phyloP scores from a whole-genome alignment of 805 yeast genomes.

The Blastobotrys parvus region DNA sequence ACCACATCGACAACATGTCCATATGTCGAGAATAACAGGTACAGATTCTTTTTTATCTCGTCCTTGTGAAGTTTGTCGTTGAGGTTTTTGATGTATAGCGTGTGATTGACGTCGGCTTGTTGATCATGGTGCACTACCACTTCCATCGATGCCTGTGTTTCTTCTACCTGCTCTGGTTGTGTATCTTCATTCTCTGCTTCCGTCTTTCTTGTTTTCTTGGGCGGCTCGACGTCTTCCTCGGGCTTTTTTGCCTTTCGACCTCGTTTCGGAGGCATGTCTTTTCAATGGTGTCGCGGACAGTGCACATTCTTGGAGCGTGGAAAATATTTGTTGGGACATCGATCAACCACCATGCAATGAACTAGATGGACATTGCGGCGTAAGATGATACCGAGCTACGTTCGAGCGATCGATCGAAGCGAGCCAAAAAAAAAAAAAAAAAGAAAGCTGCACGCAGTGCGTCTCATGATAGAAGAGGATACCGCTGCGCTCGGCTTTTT shows the following conservation, averaged over 20 bases:
- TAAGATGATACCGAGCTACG: too few species aligned
- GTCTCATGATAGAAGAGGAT: too few species aligned
- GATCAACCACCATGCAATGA: too few species aligned
- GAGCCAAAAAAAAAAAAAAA: too few species aligned
- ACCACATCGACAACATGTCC: slow-evolving; percentile 31
- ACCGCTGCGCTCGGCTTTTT: too few species aligned
- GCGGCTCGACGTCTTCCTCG: background rate
- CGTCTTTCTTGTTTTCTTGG: background rate
- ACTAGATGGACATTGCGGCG: too few species aligned
- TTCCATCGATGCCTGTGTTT: background rate
- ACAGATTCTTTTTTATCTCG: slow-evolving; percentile 28
- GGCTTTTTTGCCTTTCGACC: background rate
- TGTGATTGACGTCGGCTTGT: slow-evolving; percentile 14
- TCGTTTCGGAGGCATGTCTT: slow-evolving; percentile 2
- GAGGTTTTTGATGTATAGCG: slow-evolving; percentile 32
- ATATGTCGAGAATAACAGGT: slow-evolving; percentile 31
- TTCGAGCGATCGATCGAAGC: too few species aligned
- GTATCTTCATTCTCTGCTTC: background rate
- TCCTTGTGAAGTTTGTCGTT: slow-evolving; percentile 29
- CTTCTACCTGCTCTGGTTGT: background rate
- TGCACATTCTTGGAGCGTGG: too few species aligned
- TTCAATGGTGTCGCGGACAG: too few species aligned
- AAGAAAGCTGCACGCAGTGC: too few species aligned
- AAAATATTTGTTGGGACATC: too few species aligned
- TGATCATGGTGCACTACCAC: background rate